Evolutionary conservation across 2,329 filamentous ascomycete genomes (phyloP).

Genomic region (Penicillium sp.): DNA sequence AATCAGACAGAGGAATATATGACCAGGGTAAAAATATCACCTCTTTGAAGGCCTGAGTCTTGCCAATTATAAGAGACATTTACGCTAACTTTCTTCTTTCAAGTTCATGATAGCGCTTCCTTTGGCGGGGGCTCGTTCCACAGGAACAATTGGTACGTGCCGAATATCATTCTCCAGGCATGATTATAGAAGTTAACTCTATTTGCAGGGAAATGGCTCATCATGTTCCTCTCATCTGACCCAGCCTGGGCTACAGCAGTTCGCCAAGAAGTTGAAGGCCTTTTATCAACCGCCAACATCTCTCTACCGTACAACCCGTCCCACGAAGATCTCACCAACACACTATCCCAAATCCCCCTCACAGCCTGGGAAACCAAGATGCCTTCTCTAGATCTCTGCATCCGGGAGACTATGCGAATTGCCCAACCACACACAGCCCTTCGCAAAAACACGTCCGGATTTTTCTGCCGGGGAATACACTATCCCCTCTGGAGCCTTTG

Average conservation of each 20-base stretch:
- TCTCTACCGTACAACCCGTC: neutral
- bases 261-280: conserved; percentile 3
- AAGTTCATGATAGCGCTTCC: neutral
- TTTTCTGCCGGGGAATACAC: neutral
- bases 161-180: neutral
- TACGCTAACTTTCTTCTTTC: neutral
- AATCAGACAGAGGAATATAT: conserved; percentile 4
- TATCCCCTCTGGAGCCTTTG: conserved; percentile 4
- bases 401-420: conserved; percentile 9
- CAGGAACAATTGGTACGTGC: neutral
- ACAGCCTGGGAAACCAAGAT: conserved; percentile 7
- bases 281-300: neutral
- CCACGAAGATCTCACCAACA: neutral
- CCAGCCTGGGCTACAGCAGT: neutral
- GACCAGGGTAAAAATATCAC: neutral
- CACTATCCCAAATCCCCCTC: conserved; percentile 5
- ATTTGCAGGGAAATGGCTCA: conserved; percentile 7
- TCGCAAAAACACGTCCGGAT: conserved; percentile 9
- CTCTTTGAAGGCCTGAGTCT: neutral
- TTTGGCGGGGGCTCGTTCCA: neutral
- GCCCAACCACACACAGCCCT: conserved; percentile 11
- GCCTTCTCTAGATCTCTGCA: conserved; percentile 6
- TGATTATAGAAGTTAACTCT: too few species aligned
- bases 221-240: conserved; percentile 7
- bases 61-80: neutral